Base-by-base conservation (phyloP, 306 rosid species). In the Acacia melanoxylon region DNA sequence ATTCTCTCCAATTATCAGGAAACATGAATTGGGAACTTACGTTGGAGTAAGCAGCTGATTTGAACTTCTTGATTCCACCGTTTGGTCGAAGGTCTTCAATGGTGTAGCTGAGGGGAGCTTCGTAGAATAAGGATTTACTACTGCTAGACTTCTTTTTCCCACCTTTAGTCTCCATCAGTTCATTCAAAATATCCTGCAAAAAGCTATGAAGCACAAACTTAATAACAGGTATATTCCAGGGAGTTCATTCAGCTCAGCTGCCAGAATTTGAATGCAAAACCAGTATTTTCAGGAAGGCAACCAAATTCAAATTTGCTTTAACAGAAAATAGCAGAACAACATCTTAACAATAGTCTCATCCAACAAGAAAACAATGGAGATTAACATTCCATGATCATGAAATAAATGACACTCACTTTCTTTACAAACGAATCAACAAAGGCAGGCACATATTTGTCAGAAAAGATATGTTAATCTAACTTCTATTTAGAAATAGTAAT, bases 11-110 rank as follows among this genome's bases (percentile, higher is more conserved):
- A 52, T 62, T 2, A 77, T 75, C 77, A 35, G 65, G 10, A 52
- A 33, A 17, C 10, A 70, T 37, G 65, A 24, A 56, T 19, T 11
- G 72, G 31, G 48, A 67, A 80, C 90, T 81, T 67, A 95, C 99
- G 97, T 95, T 95, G 82, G 99, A 95, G 98, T 95, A 95, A 35
- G 97, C 99, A 95, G 99, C 93, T 10, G 98, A 89, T 95, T 94
- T 81, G 98, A 89, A 95, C 51, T 95, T 95, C 93, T 91, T 90
- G 92, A 93, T 92, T 88, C 99, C 99, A 89, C 98, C 98, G 93
- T 91, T 80, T 25, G 99, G 99, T 58, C 98, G 89, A 70, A 95
- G 79, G 92, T 95, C 99, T 93, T 95, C 99, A 86, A 89, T 95
- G 95, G 87, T 92, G 89, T 95, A 95, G 44, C 85, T 98, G 33